Conservation (phyloP, 305 asterid species). For the Ilex paraguariensis region DNA sequence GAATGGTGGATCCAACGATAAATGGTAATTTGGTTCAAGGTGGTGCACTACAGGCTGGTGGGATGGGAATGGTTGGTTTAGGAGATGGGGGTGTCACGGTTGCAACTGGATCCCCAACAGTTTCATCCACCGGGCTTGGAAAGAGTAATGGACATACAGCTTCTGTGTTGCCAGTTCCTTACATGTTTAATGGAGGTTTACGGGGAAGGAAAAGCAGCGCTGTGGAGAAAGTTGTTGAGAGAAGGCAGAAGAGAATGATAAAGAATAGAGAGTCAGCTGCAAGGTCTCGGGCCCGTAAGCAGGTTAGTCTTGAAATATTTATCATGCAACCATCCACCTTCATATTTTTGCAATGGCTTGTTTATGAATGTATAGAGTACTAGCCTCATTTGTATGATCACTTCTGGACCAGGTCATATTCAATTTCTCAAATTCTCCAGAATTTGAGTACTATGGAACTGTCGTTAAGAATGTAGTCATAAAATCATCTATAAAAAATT, state of each 20-base stretch:
- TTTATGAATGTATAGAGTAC: not conserved
- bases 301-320: conserved; percentile 13
- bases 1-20: conserved; percentile 38
- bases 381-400: too few species aligned
- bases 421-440: too few species aligned
- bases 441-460: too few species aligned
- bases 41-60: conserved; percentile 38
- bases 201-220: conserved; percentile 71
- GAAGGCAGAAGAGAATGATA: conserved; percentile 35
- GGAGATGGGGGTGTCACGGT: conserved; percentile 41
- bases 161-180: conserved; percentile 79
- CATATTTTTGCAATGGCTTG: conserved; percentile 1
- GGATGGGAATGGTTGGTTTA: conserved; percentile 57
- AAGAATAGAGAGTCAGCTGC: conserved; percentile 45
- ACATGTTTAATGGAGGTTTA: conserved; percentile 57
- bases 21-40: conserved; percentile 40
- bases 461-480: too few species aligned
- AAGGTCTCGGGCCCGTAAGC: conserved; percentile 32
- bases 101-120: conserved; percentile 57
- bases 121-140: conserved; percentile 63
- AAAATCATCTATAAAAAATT: too few species aligned
- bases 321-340: not conserved
- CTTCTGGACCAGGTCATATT: too few species aligned
- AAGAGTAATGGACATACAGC: conserved; percentile 73
- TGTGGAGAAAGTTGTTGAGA: conserved; percentile 22